A percentile compares a stretch with the other conserved stretches of the same genome.
Evolutionary conservation across 331 rosid genomes (phyloP).

Genomic region (Saraca asoca): DNA sequence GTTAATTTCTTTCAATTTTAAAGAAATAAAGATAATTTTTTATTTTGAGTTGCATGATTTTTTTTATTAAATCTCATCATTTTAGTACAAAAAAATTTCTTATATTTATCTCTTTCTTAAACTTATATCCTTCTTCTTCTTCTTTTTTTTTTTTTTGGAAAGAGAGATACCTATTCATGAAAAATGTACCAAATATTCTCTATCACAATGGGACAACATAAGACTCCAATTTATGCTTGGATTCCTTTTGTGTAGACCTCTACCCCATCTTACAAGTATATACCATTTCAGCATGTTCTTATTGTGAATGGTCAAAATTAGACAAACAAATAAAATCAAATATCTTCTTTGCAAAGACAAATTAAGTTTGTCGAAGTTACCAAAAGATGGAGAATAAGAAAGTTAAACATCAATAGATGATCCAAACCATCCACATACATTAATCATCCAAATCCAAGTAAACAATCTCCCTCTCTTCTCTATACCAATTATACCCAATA

Average conservation of each 20-base stretch:
- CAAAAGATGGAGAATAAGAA: slow-evolving; percentile 29
- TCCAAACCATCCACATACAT: slow-evolving; percentile 35
- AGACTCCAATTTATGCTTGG: slow-evolving; percentile 20
- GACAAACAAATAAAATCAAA: not conserved
- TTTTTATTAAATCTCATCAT: too few species aligned
- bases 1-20: too few species aligned
- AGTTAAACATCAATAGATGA: slow-evolving; percentile 16
- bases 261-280: slow-evolving; percentile 27
- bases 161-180: too few species aligned
- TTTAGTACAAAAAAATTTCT: too few species aligned
- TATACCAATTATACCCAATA: slow-evolving; percentile 43
- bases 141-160: too few species aligned
- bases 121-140: not conserved
- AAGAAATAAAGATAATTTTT: too few species aligned
- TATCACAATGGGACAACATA: slow-evolving; percentile 38
- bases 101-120: too few species aligned
- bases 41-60: too few species aligned
- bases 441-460: slow-evolving; percentile 35
- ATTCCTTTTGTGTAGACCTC: slow-evolving; percentile 31
- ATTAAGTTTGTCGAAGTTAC: slow-evolving; percentile 26
- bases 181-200: slow-evolving; percentile 24
- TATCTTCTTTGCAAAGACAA: slow-evolving; percentile 29
- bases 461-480: slow-evolving; percentile 51
- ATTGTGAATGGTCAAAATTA: slow-evolving; percentile 10
- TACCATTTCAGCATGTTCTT: slow-evolving; percentile 36